Evolutionary conservation across 306 rosid species (phyloP).

Genomic region (Prunus mume): DNA sequence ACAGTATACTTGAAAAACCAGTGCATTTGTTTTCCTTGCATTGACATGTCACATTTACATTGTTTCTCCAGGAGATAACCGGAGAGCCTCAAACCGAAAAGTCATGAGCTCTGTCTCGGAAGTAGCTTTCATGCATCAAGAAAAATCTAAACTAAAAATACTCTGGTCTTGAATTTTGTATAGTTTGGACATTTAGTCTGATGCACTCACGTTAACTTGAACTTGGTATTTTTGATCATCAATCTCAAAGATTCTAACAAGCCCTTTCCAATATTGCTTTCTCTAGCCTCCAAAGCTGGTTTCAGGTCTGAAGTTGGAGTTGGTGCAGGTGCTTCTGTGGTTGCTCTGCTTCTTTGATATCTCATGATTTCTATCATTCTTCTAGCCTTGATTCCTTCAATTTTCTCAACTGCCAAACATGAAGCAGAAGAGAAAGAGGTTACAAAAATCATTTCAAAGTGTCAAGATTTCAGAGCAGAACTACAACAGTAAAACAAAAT

Average conservation of each 20-base stretch:
- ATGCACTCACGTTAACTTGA: conserved; percentile 4
- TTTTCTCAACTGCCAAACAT: conserved; percentile 45
- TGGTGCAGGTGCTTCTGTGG: conserved; percentile 12
- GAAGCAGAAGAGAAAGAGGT: background rate
- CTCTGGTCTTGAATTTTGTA: background rate
- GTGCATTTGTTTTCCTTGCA: background rate
- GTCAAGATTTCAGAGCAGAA: background rate
- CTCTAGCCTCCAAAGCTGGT: background rate
- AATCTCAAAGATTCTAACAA: conserved; percentile 27
- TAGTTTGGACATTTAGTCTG: background rate
- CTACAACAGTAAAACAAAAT: too few species aligned
- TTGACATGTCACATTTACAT: background rate
- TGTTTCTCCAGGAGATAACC: conserved; percentile 13
- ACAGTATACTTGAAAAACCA: background rate
- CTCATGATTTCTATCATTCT: conserved; percentile 36
- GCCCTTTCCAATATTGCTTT: conserved; percentile 21
- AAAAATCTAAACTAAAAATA: background rate
- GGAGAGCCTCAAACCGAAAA: background rate
- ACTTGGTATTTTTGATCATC: conserved; percentile 14
- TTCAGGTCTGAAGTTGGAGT: conserved; percentile 15
- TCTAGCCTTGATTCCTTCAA: conserved; percentile 39
- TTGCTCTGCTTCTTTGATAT: conserved; percentile 16
- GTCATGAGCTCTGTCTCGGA: conserved; percentile 1
- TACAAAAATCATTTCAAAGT: background rate
- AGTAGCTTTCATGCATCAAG: background rate